Percentiles rank a stretch among this genome's conserved stretches.
Evolutionary conservation across 306 rosid species (phyloP).

Genomic region (Ceratonia siliqua): DNA sequence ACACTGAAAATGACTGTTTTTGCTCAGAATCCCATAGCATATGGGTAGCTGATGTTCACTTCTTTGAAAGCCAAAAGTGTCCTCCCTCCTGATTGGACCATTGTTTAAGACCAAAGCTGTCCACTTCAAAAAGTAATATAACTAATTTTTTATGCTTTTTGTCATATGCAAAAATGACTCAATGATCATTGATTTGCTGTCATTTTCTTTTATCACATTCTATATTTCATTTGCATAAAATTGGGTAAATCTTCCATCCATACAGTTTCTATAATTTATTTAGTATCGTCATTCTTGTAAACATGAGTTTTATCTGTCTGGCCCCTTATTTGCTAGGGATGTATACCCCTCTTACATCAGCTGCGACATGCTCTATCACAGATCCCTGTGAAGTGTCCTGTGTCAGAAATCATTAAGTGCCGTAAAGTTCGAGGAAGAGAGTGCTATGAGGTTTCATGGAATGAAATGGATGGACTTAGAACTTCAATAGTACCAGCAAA

Average conservation of each 20-base stretch:
- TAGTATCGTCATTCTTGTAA: background rate
- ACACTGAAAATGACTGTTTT: background rate
- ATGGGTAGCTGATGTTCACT: constrained; percentile 1
- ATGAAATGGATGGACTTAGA: constrained; percentile 59
- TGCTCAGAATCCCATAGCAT: constrained; percentile 19
- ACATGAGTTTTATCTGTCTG: background rate
- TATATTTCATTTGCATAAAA: background rate
- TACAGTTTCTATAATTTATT: background rate
- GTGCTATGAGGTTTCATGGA: constrained; percentile 79
- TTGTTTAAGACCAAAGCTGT: background rate
- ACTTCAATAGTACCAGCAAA: constrained; percentile 64
- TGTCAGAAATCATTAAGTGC: constrained; percentile 63
- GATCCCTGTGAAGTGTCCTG: constrained; percentile 76
- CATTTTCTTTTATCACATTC: constrained; percentile 7
- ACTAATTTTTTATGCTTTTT: background rate
- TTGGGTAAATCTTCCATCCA: background rate
- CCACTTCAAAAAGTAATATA: background rate
- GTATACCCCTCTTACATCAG: background rate
- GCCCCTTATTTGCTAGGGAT: background rate
- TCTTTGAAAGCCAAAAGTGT: background rate
- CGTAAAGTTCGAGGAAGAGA: constrained; percentile 66
- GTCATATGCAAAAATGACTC: background rate
- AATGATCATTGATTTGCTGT: background rate
- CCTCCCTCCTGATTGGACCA: constrained; percentile 1
- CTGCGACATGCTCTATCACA: constrained; percentile 25